phyloP scores from a whole-genome alignment of 192 early-diverging fungal species.

The Coemansia sp. region DNA sequence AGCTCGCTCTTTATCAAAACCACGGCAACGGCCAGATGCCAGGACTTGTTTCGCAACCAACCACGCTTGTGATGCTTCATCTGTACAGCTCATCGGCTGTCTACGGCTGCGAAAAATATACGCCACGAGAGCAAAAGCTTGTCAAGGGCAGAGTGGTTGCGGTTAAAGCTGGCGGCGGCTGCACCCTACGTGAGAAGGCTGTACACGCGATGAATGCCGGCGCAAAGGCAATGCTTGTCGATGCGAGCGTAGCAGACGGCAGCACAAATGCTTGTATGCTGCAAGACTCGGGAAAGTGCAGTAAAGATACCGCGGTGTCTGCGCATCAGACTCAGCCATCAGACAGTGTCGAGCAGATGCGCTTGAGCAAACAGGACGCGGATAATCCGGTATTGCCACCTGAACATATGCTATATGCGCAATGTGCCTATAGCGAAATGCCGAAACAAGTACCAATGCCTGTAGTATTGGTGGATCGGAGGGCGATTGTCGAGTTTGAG shows the following conservation, averaged over 20 bases:
- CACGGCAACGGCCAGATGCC: conserved; percentile 1
- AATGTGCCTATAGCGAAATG: neutral
- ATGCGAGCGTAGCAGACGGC: conserved; percentile 4
- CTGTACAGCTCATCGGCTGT: conserved; percentile 23
- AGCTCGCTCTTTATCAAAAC: conserved; percentile 30
- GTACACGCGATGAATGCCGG: conserved; percentile 41
- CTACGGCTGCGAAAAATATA: conserved; percentile 47
- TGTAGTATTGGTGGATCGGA: conserved; percentile 31
- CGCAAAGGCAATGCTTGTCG: conserved; percentile 36
- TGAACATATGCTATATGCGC: neutral
- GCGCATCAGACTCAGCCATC: neutral
- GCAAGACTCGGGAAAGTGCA: too few relatives aligned
- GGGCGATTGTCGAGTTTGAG: conserved; percentile 33
- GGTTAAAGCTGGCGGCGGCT: conserved; percentile 29
- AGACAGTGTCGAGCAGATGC: conserved; percentile 1
- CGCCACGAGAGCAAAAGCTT: conserved; percentile 24
- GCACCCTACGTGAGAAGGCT: conserved; percentile 40
- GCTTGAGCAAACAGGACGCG: conserved; percentile 2
- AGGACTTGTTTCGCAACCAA: conserved; percentile 20
- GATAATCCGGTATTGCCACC: neutral
- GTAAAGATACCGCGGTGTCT: neutral
- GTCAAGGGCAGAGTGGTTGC: conserved; percentile 31
- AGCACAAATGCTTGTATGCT: too few relatives aligned
- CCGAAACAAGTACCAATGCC: conserved; percentile 17
- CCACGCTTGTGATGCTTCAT: conserved; percentile 29